phyloP scores from a whole-genome alignment of 148 eudicot species.

The Chenopodium formosanum region DNA sequence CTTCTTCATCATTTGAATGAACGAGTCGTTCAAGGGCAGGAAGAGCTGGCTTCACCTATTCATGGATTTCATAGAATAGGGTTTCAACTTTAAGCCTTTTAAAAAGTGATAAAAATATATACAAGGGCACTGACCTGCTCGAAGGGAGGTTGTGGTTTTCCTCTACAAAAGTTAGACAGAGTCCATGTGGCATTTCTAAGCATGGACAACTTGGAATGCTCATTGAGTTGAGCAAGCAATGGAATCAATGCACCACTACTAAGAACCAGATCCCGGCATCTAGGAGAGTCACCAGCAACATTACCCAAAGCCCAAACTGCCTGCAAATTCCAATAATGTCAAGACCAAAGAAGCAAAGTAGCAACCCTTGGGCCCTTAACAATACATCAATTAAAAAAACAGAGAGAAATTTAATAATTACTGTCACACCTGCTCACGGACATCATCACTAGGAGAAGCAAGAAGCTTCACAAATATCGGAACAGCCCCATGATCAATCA shows the following conservation, averaged over 20 bases:
- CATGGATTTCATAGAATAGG: conserved; percentile 7
- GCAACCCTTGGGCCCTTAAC: background rate
- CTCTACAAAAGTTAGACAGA: conserved; percentile 74
- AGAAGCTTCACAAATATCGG: conserved; percentile 84
- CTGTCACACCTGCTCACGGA: conserved; percentile 68
- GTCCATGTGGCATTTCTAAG: conserved; percentile 91
- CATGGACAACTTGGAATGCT: conserved; percentile 79
- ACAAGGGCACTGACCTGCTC: conserved; percentile 51
- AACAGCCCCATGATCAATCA: conserved; percentile 80
- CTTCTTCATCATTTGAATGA: conserved; percentile 81
- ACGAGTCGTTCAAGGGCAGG: conserved; percentile 74
- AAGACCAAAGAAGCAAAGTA: background rate
- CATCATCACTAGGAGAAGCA: conserved; percentile 81
- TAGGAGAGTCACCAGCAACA: conserved; percentile 87
- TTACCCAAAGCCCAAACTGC: conserved; percentile 88
- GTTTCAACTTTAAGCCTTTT: background rate
- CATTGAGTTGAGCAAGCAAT: conserved; percentile 60
- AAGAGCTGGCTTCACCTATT: conserved; percentile 69
- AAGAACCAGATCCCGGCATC: conserved; percentile 75
- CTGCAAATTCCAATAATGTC: conserved; percentile 27
- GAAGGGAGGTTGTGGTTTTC: conserved; percentile 79
- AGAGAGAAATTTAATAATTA: background rate
- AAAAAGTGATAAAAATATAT: background rate
- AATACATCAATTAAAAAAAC: background rate
- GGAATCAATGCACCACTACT: conserved; percentile 64